A percentile compares a stretch with the other conserved stretches of the same genome.
phyloP scores from a whole-genome alignment of 352 stramenopile genomes.

The Pythium volutum region DNA sequence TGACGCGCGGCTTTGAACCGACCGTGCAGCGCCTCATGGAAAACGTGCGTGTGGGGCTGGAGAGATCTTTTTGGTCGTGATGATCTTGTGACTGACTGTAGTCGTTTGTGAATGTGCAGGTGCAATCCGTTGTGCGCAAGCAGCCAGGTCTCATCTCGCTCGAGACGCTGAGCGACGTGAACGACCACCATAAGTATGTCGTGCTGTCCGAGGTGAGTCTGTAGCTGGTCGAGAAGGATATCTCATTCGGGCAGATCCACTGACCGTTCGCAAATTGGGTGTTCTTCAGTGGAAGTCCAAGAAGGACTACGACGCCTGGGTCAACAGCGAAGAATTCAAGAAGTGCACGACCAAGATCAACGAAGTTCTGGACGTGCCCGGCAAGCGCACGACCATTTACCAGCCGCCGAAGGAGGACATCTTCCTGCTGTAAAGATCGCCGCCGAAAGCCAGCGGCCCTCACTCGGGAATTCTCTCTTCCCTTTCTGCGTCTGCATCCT shows the following conservation, averaged over 20 bases:
- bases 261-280: background rate
- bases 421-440: conserved; percentile 61
- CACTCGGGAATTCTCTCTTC: background rate
- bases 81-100: background rate
- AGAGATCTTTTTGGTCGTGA: background rate
- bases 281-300: conserved; percentile 66
- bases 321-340: conserved; percentile 74
- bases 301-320: conserved; percentile 78
- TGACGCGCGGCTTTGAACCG: conserved; percentile 79
- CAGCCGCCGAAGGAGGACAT: conserved; percentile 79
- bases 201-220: conserved; percentile 70
- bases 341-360: conserved; percentile 83
- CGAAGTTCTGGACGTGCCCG: conserved; percentile 80
- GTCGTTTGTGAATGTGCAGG: conserved; percentile 27
- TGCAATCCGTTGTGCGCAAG: conserved; percentile 68
- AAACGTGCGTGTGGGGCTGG: conserved; percentile 39
- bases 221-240: background rate
- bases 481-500: background rate
- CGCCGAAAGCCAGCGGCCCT: background rate
- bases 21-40: conserved; percentile 80
- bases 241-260: background rate
- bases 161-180: conserved; percentile 77
- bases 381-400: conserved; percentile 86
- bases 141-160: conserved; percentile 78
- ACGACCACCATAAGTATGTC: conserved; percentile 88